Conservation (phyloP, 805 yeast species). For the Metschnikowia amazonensis region DNA sequence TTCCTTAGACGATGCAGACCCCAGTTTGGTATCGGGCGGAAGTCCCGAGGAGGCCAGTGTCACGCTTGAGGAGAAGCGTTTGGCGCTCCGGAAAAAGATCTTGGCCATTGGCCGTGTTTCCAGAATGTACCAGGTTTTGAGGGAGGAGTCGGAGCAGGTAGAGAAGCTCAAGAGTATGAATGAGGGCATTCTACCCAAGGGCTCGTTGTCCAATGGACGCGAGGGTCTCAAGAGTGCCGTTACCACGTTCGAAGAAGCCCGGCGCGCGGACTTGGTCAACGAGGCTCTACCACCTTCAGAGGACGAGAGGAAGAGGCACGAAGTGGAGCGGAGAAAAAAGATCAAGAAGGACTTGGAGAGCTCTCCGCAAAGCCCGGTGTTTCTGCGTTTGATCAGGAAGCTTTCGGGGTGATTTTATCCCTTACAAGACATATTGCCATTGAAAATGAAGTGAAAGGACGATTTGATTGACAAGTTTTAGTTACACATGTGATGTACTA, state of each 20-base stretch:
- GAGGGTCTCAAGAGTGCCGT: slow-evolving; percentile 73
- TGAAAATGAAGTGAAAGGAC: too few relatives aligned
- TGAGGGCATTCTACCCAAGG: slow-evolving; percentile 81
- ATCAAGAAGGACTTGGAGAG: slow-evolving; percentile 35
- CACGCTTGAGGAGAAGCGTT: slow-evolving; percentile 32
- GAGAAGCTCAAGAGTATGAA: slow-evolving; percentile 69
- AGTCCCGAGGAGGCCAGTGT: background rate
- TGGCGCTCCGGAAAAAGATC: slow-evolving; percentile 78
- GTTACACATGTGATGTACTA: too few relatives aligned
- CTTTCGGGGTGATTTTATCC: slow-evolving; percentile 27
- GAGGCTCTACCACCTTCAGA: slow-evolving; percentile 85
- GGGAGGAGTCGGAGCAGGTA: slow-evolving; percentile 86
- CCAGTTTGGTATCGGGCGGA: slow-evolving; percentile 2
- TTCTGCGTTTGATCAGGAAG: slow-evolving; percentile 36
- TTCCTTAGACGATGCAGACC: slow-evolving; percentile 6
- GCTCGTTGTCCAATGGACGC: slow-evolving; percentile 76
- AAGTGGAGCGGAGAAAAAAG: slow-evolving; percentile 44
- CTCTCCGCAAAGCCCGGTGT: slow-evolving; percentile 32
- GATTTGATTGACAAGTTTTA: too few relatives aligned
- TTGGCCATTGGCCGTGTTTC: slow-evolving; percentile 95
- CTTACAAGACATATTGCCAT: too few relatives aligned
- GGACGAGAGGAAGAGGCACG: slow-evolving; percentile 49
- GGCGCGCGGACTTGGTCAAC: slow-evolving; percentile 70
- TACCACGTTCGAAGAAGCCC: slow-evolving; percentile 76
- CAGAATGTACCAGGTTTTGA: slow-evolving; percentile 81